Percentiles rank a stretch among this genome's conserved stretches.
These are phyloP conservation scores for Xylariaceae sp. DNA, from an alignment of 2,329 filamentous ascomycete genomes.

Conservation along the genomic window DNA sequence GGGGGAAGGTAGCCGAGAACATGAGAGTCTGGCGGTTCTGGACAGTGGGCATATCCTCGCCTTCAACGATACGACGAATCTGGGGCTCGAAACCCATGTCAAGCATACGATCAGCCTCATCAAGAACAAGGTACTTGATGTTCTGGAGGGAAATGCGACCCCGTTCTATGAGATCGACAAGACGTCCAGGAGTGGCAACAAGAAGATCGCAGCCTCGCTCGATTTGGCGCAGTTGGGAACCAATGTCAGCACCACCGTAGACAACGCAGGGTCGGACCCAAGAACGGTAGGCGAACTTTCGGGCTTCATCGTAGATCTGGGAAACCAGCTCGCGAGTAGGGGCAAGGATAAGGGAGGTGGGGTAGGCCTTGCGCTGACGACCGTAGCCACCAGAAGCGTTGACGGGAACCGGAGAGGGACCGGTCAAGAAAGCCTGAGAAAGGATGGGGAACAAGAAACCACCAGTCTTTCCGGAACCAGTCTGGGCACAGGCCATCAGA, in stretches of 20 bases:
- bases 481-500: slow-evolving; percentile 99
- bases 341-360: slow-evolving; percentile 90
- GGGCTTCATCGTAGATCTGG: slow-evolving; percentile 94
- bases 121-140: slow-evolving; percentile 98
- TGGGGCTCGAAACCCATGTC: slow-evolving; percentile 99
- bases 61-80: slow-evolving; percentile 96
- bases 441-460: slow-evolving; percentile 99
- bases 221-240: slow-evolving; percentile 95
- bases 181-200: slow-evolving; percentile 92
- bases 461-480: slow-evolving; percentile 98
- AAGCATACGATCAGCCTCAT: slow-evolving; percentile 99
- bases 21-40: slow-evolving; percentile 92
- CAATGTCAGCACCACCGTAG: slow-evolving; percentile 98
- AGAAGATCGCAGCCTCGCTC: slow-evolving; percentile 95
- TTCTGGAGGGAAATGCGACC: slow-evolving; percentile 95
- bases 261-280: slow-evolving; percentile 99
- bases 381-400: slow-evolving; percentile 65
- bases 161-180: slow-evolving; percentile 97
- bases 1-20: slow-evolving; percentile 99
- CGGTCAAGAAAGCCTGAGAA: slow-evolving; percentile 91
- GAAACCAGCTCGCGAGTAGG: slow-evolving; percentile 98
- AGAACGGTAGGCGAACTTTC: slow-evolving; percentile 97
- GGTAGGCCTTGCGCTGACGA: slow-evolving; percentile 95
- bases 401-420: slow-evolving; percentile 66
- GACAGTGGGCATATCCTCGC: slow-evolving; percentile 91